Conservation (phyloP, 139 green algal species). For the Chlorella sorokiniana region DNA sequence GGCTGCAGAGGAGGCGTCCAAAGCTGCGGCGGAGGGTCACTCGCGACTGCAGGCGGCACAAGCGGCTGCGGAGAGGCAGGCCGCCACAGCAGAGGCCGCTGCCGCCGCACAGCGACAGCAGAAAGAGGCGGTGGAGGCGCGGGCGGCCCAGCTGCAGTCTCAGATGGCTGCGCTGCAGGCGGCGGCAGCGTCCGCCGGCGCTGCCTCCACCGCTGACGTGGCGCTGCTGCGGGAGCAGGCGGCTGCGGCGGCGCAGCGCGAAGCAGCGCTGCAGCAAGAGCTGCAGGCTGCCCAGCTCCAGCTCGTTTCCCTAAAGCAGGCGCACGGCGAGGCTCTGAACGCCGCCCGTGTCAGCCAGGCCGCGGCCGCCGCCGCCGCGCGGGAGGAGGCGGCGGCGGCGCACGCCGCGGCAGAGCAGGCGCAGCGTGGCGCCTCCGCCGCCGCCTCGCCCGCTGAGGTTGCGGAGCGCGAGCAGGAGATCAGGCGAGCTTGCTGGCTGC, state of each 20-base stretch:
- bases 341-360: not conserved
- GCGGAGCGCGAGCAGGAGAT: conserved; percentile 18
- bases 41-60: not conserved
- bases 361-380: not conserved
- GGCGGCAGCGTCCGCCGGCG: not conserved
- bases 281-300: not conserved
- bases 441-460: not conserved
- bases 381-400: not conserved
- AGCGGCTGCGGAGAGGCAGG: not conserved
- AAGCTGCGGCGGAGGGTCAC: not conserved
- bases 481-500: conserved; percentile 8
- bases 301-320: not conserved
- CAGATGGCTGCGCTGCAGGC: conserved; percentile 17
- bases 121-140: not conserved
- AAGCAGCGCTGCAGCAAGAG: not conserved
- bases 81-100: not conserved
- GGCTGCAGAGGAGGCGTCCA: not conserved
- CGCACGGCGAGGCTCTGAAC: conserved; percentile 18
- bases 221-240: conserved; percentile 18
- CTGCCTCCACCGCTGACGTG: conserved; percentile 1
- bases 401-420: not conserved
- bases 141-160: conserved; percentile 7
- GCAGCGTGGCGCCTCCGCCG: not conserved
- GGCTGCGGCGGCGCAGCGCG: not conserved
- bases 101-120: not conserved